Evolutionary conservation across 2,329 filamentous ascomycete species (phyloP), one percentile per base, ranked within the genome.

Genomic region (Colletotrichum tropicicola): DNA sequence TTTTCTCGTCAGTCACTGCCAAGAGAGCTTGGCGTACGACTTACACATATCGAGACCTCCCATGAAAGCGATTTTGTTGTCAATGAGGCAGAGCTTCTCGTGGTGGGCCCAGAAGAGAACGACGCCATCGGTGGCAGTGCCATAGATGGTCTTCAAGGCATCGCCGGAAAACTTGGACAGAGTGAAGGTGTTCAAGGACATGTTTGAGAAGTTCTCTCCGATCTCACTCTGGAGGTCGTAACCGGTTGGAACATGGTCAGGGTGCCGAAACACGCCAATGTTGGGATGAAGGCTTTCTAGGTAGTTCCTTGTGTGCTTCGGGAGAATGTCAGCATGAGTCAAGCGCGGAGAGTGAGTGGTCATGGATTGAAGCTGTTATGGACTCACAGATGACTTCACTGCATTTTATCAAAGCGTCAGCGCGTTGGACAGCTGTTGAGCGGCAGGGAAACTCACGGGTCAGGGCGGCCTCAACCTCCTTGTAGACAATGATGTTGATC

Each of bases 91-190:
- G 1, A 97, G 85, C 78, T 98, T 98, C 79, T 98, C 94, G 71
- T 97, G 94, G 71, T 97, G 94, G 3, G 93, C 93, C 94, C 94
- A 97, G 78, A 93, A 97, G 1, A 97, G 80, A 10, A 97, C 91
- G 2, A 94, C 88, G 69, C 92, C 93, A 30, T 94, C 92, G 32
- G 88, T 88, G 3, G 65, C 65, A 52, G 92, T 90, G 57, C 94
- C 94, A 73, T 97, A 97, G 1, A 97, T 78, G 1, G 90, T 88
- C 74, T 93, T 92, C 51, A 97, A 74, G 1, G 91, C 87, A 72
- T 96, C 92, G 23, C 84, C 83, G 0, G 92, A 91, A 44, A 94
- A 82, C 70, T 90, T 90, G 17, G 89, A 85, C 1, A 89, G 76
- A 49, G 83, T 75, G 84, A 87, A 72, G 74, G 84, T 80, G 49